Conservation (phyloP, 2,329 filamentous ascomycete genomes). For the Knoxdaviesia capensis region DNA sequence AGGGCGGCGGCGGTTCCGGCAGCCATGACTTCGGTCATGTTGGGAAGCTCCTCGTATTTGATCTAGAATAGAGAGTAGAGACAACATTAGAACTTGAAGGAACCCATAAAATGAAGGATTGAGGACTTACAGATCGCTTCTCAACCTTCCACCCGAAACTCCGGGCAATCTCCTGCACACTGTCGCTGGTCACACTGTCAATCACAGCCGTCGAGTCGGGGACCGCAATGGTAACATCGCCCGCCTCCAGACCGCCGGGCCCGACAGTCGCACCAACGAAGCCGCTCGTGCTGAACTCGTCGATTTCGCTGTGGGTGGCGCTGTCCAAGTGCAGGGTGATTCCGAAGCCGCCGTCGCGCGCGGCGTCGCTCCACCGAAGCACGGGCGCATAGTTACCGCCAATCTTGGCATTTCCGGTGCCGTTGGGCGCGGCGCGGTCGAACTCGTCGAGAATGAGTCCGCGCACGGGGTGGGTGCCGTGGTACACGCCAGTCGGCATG, state of each 20-base stretch:
- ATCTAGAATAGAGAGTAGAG: constrained; percentile 22
- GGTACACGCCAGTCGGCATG: constrained; percentile 83
- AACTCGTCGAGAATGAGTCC: constrained; percentile 82
- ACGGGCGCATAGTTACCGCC: constrained; percentile 95
- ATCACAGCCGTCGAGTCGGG: constrained; percentile 79
- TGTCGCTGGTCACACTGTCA: constrained; percentile 66
- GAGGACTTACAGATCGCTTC: constrained; percentile 37
- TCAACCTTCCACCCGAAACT: constrained; percentile 75
- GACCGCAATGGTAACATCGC: constrained; percentile 46
- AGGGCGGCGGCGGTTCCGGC: constrained; percentile 82
- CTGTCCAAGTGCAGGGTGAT: constrained; percentile 91
- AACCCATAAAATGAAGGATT: not conserved
- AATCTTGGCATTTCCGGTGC: constrained; percentile 80
- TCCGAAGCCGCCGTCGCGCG: constrained; percentile 60
- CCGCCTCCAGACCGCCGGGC: constrained; percentile 20
- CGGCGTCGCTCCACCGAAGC: constrained; percentile 67
- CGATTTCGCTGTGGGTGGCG: constrained; percentile 62
- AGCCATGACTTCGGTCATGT: constrained; percentile 59
- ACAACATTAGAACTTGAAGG: not conserved
- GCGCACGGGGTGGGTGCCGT: constrained; percentile 73
- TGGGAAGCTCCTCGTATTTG: constrained; percentile 35
- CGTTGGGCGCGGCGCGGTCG: constrained; percentile 79
- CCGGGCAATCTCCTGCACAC: constrained; percentile 53
- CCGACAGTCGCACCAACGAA: constrained; percentile 60
- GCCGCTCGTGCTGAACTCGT: constrained; percentile 89